Evolutionary conservation across 176 grass and related monocot species (phyloP), one percentile per base, ranked within the genome.

Genomic region (Lolium multiflorum): DNA sequence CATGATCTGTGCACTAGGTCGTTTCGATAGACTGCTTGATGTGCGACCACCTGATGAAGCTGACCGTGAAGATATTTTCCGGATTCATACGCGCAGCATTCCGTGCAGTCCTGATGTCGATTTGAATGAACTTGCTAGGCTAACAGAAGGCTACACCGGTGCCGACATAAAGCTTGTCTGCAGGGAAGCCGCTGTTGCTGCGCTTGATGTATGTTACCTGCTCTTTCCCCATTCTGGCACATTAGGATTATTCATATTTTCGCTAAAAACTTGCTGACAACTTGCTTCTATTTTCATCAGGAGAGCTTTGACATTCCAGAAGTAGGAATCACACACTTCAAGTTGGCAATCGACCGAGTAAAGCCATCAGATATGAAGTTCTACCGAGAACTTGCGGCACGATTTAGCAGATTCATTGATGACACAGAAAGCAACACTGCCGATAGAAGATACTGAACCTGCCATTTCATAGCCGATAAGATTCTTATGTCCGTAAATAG

Each of bases 11-110:
- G 68, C 7, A 26, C 71, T 83, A 98, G 93, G 96, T 50, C 93
- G 96, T 54, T 98, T 98, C 70, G 96, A 98, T 81, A 92, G 89
- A 78, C 81, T 96, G 31, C 77, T 98, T 50, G 93, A 96, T 89
- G 96, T 98, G 54, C 96, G 94, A 38, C 93, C 92, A 62, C 96
- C 96, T 16, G 90, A 92, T 46, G 83, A 95, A 85, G 65, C 43
- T 77, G 96, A 96, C 7, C 88, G 93, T 50, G 82, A 86, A 88
- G 88, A 94, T 78, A 98, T 98, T 81, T 96, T 98, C 51, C 24
- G 8, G 60, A 94, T 98, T 75, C 92, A 93, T 77, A 90, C 81
- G 71, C 91, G 87, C 56, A 87, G 81, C 15, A 98, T 89, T 52
- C 96, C 96, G 3, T 89, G 91, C 20, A 78, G 84, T 68, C 18